Evolutionary conservation across 1,284 basidiomycete genomes (phyloP), one percentile per base, ranked within the genome.

Genomic region (Ustilago cynodontis): DNA sequence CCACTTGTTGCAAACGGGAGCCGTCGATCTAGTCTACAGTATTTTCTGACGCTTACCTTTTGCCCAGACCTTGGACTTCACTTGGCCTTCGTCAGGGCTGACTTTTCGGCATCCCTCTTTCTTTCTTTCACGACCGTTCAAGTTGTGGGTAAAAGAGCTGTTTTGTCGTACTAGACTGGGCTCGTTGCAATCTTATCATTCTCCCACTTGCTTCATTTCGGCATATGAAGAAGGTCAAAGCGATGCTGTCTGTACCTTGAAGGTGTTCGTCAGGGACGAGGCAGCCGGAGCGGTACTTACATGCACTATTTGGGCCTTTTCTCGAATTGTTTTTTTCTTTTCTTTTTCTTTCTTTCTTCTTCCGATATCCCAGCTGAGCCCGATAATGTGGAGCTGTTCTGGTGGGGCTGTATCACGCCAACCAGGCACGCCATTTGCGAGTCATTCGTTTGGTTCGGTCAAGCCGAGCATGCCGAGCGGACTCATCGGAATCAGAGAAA

Each of bases 401-500:
- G 39, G 16, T 5, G 39, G 16, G 6, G 6, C 39, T 41, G 43
- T 45, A 45, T 55, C 53, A 55, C 53, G 53, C 33, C 53, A 41
- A 22, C 35, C 53, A 55, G 35, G 53, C 53, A 55, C 33, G 53
- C 53, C 53, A 53, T 57, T 43, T 20, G 41, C 29, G 54, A 56
- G 52, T 54, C 52, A 54, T 33, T 37, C 7, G 13, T 3, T n/a
- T n/a, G n/a, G n/a, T n/a, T n/a, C n/a, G n/a, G n/a, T 45, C 10
- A 59, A 37, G 58, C 58, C 58, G 35, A 59, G 33, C 58, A 59
- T 51, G 58, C 58, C 49, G 59, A 53, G 39, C 50, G 51, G 47
- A 49, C 26, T 49, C 47, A 28, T 26, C 16, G 47, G 47, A 49
- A 49, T 16, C 14, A 16, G 16, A 24, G 16, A 28, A 49, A 16